A percentile compares a stretch with the other conserved stretches of the same genome.
Conservation (phyloP, 192 early-diverging fungal species). For the Coemansia sp. region DNA sequence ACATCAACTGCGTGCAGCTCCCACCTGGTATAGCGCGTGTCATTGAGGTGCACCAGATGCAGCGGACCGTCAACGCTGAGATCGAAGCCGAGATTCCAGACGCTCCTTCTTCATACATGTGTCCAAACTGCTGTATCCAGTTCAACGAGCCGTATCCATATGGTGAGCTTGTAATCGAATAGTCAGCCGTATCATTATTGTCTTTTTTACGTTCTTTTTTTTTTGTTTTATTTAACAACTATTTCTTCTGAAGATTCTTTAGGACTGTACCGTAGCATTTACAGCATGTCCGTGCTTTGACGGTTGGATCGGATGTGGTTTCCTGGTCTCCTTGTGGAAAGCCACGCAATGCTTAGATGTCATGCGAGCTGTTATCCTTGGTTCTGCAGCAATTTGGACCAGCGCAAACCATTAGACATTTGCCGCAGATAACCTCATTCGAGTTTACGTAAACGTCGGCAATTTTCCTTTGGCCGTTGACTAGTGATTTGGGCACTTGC, state of each 20-base stretch:
- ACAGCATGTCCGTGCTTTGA: too few relatives aligned
- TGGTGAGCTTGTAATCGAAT: constrained; percentile 41
- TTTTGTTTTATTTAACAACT: background rate
- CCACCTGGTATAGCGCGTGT: constrained; percentile 28
- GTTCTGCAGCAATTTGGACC: constrained; percentile 1
- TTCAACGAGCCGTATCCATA: constrained; percentile 24
- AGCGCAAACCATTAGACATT: constrained; percentile 1
- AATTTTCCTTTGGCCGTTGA: background rate
- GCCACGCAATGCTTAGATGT: too few relatives aligned
- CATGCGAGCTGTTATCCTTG: background rate
- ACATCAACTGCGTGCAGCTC: constrained; percentile 60
- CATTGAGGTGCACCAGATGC: constrained; percentile 36
- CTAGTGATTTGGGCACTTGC: background rate
- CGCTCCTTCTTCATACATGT: constrained; percentile 24
- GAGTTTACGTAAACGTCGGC: background rate
- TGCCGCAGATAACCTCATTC: background rate
- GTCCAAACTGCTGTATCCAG: constrained; percentile 44
- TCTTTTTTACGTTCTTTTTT: background rate
- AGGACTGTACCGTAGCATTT: too few relatives aligned
- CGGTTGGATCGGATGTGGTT: too few relatives aligned
- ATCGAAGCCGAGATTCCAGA: constrained; percentile 29
- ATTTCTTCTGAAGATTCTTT: background rate
- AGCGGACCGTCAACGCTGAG: constrained; percentile 20
- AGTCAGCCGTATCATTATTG: background rate
- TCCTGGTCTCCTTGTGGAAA: too few relatives aligned